Evolutionary conservation across 129 eudicot species (phyloP), one percentile per base, ranked within the genome.

Genomic region (Solidago caesia): DNA sequence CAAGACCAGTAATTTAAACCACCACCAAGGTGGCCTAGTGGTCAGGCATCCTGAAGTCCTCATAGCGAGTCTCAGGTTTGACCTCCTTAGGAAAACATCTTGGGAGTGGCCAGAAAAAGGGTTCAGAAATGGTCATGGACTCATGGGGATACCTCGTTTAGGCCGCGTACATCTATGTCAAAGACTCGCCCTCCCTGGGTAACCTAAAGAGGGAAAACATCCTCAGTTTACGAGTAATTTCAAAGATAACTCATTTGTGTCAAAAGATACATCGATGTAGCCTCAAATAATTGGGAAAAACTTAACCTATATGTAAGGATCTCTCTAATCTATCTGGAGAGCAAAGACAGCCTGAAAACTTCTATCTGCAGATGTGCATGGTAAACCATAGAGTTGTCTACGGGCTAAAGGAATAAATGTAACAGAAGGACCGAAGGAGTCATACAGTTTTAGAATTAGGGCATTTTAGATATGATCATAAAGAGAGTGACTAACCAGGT

Each of bases 401-500:
- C 16, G 9, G 13, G 11, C 9, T 10, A 44, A 9, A 25, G 10
- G 65, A 55, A n/a, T 43, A 44, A 43, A 71, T 55, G 53, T 58
- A 56, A 71, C 43, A 71, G 29, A 16, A 2, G 16, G 39, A 66
- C 49, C 8, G 12, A 76, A 46, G 43, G n/a, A 67, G 27, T 5
- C 60, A 12, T 29, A 7, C 62, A 64, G 6, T 21, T 51, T 55
- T 53, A 15, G 33, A 71, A 51, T 53, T 53, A 5, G 2, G 8
- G 63, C 73, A 42, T 43, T 10, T 64, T 44, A 78, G 10, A 52
- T 71, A 27, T 57, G 12, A 29, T 44, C 29, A 33, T 55, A 55
- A 25, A 26, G 25, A 68, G 60, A 52, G 44, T 64, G 73, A 87
- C 90, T 64, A 55, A 92, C 96, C 98, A 64, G 98, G 98, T 63